Evolutionary conservation across 441 rosid genomes (phyloP).

Genomic region (Brassica hybrid): DNA sequence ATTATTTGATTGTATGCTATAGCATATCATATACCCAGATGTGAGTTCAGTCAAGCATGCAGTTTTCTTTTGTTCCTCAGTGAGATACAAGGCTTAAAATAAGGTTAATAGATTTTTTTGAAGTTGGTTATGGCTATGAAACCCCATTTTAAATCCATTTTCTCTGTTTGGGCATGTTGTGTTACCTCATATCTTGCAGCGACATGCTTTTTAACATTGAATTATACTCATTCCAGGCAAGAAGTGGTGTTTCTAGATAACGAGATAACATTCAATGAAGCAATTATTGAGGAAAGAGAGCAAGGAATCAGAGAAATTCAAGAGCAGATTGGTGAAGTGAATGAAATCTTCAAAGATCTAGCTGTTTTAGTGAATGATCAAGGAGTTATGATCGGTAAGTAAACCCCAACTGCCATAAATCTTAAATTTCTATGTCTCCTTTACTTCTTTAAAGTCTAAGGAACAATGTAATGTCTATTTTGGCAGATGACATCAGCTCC

Average conservation of each 20-base stretch:
- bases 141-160: slow-evolving; percentile 10
- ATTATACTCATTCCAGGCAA: slow-evolving; percentile 45
- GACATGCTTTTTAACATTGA: slow-evolving; percentile 9
- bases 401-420: neutral
- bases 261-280: slow-evolving; percentile 71
- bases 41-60: slow-evolving; percentile 2
- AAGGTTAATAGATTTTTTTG: neutral
- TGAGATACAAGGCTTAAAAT: slow-evolving; percentile 1
- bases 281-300: slow-evolving; percentile 73
- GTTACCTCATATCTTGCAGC: slow-evolving; percentile 12
- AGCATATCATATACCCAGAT: neutral
- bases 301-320: slow-evolving; percentile 72
- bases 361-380: slow-evolving; percentile 62
- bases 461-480: slow-evolving; percentile 17
- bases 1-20: neutral
- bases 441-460: neutral
- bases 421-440: neutral
- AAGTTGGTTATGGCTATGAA: slow-evolving; percentile 15
- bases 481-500: slow-evolving; percentile 66
- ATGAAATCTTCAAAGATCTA: slow-evolving; percentile 71
- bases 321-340: slow-evolving; percentile 67
- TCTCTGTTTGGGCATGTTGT: slow-evolving; percentile 4
- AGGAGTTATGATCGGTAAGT: slow-evolving; percentile 63
- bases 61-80: neutral
- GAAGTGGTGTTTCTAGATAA: slow-evolving; percentile 57